These are phyloP conservation scores for Letharia lupina DNA, from an alignment of 495 filamentous ascomycete genomes.

Conservation along the genomic window DNA sequence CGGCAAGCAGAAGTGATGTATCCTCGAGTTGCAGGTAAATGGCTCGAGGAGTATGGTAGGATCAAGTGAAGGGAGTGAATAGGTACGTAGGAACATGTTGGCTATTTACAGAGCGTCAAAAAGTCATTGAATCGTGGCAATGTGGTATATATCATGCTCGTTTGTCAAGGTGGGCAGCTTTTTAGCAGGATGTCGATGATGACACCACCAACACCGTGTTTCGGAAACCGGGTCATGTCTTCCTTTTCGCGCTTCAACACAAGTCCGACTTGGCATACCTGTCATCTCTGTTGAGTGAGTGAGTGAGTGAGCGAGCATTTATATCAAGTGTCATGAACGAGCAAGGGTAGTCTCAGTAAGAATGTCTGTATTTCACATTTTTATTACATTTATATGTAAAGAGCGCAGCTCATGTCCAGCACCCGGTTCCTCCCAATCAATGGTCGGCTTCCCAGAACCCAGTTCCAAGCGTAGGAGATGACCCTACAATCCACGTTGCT, in stretches of 20 bases:
- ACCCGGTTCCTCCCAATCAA: conserved; percentile 37
- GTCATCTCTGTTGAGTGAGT: neutral
- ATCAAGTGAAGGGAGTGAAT: neutral
- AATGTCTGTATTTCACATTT: conserved; percentile 14
- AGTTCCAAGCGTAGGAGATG: conserved; percentile 46
- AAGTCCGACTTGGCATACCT: neutral
- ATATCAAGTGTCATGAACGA: neutral
- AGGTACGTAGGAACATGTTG: neutral
- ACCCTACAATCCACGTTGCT: conserved; percentile 35
- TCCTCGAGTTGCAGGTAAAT: neutral
- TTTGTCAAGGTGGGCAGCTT: neutral
- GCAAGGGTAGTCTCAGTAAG: neutral
- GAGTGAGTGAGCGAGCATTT: neutral
- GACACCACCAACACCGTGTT: neutral
- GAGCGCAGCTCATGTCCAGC: conserved; percentile 37
- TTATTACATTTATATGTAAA: conserved; percentile 17
- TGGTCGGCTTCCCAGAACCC: conserved; percentile 37
- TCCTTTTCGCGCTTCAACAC: neutral
- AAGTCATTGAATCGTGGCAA: conserved; percentile 10
- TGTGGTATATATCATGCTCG: neutral
- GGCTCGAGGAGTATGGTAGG: neutral
- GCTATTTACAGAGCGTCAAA: neutral
- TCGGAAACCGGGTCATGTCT: conserved; percentile 1
- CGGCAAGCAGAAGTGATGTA: neutral
- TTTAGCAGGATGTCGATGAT: neutral